Evolutionary conservation across 176 grass and related monocot species (phyloP).

Genomic region (Cenchrus americanus): DNA sequence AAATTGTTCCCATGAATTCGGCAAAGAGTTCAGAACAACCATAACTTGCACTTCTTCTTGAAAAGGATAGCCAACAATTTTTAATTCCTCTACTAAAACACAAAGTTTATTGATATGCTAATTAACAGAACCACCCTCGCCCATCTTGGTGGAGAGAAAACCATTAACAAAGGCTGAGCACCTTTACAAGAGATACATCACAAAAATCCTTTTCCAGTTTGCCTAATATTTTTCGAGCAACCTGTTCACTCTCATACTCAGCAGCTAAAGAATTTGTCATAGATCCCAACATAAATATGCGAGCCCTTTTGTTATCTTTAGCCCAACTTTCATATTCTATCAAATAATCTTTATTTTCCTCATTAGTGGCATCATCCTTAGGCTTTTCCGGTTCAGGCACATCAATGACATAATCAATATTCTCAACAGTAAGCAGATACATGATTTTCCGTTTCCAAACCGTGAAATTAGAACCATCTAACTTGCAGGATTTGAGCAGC

Average conservation of each 20-base stretch:
- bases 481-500: background rate
- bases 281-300: slow-evolving; percentile 1
- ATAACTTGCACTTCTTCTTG: background rate
- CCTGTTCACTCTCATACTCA: background rate
- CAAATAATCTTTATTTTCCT: background rate
- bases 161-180: background rate
- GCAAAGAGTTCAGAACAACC: background rate
- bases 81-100: background rate
- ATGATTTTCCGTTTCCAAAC: background rate
- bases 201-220: background rate
- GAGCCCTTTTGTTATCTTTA: background rate
- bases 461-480: background rate
- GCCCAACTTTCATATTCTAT: background rate
- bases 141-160: background rate
- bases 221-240: background rate
- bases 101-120: background rate
- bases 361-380: background rate
- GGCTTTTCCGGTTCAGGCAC: background rate
- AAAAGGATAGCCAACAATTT: background rate
- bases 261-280: slow-evolving; percentile 7
- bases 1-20: background rate
- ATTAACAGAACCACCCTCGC: background rate
- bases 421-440: background rate
- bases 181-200: background rate
- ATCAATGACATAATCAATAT: background rate